These are phyloP conservation scores for Colletotrichum camelliae DNA, from an alignment of 2,329 filamentous ascomycete genomes.

Conservation along the genomic window DNA sequence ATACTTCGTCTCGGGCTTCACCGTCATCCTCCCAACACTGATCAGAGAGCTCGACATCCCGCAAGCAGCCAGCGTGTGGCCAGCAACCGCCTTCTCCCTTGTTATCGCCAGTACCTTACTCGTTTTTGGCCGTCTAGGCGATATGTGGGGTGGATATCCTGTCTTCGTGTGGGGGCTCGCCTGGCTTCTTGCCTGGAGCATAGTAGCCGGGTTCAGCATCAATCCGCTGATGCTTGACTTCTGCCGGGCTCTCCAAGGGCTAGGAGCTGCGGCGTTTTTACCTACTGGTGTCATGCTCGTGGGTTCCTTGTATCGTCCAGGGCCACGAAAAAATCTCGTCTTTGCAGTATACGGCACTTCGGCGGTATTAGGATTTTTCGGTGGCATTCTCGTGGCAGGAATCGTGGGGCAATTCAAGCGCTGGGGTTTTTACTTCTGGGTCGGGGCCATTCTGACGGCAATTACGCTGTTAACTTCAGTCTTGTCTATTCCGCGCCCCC, in stretches of 20 bases:
- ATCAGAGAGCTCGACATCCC: background rate
- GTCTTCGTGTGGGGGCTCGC: background rate
- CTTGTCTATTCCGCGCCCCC: background rate
- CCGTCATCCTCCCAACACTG: background rate
- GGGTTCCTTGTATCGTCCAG: background rate
- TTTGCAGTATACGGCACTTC: background rate
- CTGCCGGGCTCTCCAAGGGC: background rate
- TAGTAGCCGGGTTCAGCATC: background rate
- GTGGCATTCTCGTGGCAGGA: background rate
- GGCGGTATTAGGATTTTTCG: background rate
- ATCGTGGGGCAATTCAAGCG: background rate
- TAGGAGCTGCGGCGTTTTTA: background rate
- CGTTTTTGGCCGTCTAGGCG: background rate
- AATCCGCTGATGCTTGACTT: background rate
- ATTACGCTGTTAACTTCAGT: background rate
- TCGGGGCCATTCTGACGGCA: background rate
- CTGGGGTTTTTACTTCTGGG: background rate
- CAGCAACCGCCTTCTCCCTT: background rate
- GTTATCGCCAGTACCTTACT: background rate
- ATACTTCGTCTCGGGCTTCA: background rate
- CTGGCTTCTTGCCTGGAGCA: background rate
- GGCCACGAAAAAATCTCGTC: background rate
- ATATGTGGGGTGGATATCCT: background rate
- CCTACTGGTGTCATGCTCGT: background rate
- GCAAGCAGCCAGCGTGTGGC: background rate